phyloP scores from a whole-genome alignment of 768 basidiomycete species.

The Lentinus tigrinus region DNA sequence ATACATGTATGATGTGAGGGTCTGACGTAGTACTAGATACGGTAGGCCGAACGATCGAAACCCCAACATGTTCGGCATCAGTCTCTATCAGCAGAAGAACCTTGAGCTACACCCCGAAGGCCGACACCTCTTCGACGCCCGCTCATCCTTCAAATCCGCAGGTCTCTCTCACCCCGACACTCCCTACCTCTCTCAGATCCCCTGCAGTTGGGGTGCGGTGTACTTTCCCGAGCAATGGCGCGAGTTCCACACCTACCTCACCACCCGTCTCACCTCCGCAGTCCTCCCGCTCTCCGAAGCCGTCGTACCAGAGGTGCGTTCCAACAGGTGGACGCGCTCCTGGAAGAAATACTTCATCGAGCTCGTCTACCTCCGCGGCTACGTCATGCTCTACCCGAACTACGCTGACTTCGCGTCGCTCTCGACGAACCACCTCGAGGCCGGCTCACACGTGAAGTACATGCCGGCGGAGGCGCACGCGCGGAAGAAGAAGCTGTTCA shows the following conservation, averaged over 20 bases:
- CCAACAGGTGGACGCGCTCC: conserved; percentile 76
- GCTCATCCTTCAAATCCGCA: conserved; percentile 47
- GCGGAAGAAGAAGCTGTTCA: conserved; percentile 64
- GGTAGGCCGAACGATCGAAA: conserved; percentile 41
- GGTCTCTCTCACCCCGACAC: conserved; percentile 45
- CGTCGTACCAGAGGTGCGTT: conserved; percentile 75
- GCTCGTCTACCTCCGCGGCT: conserved; percentile 75
- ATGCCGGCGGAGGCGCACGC: conserved; percentile 43
- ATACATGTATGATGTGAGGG: background rate
- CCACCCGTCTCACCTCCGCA: conserved; percentile 62
- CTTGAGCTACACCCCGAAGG: conserved; percentile 71
- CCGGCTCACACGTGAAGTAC: conserved; percentile 74
- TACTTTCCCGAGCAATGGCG: conserved; percentile 91
- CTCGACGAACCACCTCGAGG: conserved; percentile 89
- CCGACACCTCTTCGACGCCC: conserved; percentile 66
- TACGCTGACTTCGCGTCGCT: conserved; percentile 67
- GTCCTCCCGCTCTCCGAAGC: conserved; percentile 36
- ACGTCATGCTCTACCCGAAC: conserved; percentile 90
- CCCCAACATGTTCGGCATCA: conserved; percentile 69
- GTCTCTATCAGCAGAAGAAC: conserved; percentile 84
- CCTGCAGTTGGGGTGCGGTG: conserved; percentile 89
- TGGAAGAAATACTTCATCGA: conserved; percentile 94
- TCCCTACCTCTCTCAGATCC: conserved; percentile 84
- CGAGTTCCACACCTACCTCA: conserved; percentile 79
- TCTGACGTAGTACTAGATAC: conserved; percentile 44